Base-by-base conservation (phyloP, 257 asterid species). In the Avicennia marina region DNA sequence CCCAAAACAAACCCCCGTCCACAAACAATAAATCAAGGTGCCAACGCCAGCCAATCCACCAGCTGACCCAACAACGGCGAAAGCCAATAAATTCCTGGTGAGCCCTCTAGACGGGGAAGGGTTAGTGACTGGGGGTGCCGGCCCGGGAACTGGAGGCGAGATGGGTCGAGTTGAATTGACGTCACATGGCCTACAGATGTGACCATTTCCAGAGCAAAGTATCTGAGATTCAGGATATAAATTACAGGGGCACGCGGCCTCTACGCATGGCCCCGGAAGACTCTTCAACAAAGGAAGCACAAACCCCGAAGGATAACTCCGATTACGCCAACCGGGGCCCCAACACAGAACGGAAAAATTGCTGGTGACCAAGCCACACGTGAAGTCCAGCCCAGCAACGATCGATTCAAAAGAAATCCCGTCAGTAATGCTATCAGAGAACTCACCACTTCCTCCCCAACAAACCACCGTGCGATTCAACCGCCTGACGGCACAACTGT, bases 291-390 rank as follows among this genome's bases (percentile, higher is more conserved):
- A 29, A 6, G 93, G 98, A 38, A 90, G 79, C n/a, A 48, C 65
- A 29, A 72, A 38, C 31, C 41, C 41, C 3, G 41, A 36, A 11
- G 41, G 13, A 7, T 58, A 42, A 55, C 41, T 56, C 34, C 26
- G 69, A 41, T 46, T 60, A 46, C 78, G 67, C 84, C 89, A 90
- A 9, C 93, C 94, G 4, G 82, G 75, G 0, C 98, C 98, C 98
- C 96, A 90, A 68, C 98, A 90, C 22, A 90, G 62, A 6, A 87
- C 83, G 0, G 93, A 77, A 40, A 90, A 81, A 71, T 90, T 83
- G 63, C 78, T 74, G 0, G 91, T 71, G 4, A 73, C 76, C 66
- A 90, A 66, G 29, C 98, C 98, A 29, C 98, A 90, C 3, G 94
- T 81, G 69, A 82, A 85, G 68, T 85, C 66, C 31, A 75, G 34